Percentiles rank a stretch among this genome's conserved stretches.
Conservation (phyloP, 208 protist genomes). For the Vickermania spadyakhi region DNA sequence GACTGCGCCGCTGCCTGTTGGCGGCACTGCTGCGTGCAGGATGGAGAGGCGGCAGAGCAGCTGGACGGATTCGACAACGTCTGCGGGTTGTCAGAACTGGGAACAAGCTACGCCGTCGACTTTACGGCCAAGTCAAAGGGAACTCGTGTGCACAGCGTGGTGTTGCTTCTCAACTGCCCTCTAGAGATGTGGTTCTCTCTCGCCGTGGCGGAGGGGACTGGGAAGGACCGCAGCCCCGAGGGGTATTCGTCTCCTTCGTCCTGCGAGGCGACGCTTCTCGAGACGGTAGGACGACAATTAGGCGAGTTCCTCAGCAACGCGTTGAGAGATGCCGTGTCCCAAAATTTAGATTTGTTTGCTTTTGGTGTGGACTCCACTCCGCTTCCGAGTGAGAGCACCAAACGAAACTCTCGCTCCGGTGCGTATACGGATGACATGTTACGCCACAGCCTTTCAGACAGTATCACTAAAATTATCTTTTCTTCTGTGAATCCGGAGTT, state of each 20-base stretch:
- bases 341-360: slow-evolving; percentile 41
- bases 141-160: background rate
- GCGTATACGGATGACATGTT: slow-evolving; percentile 10
- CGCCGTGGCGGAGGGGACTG: background rate
- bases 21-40: too few species aligned
- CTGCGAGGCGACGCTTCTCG: background rate
- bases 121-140: background rate
- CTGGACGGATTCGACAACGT: slow-evolving; percentile 6
- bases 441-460: slow-evolving; percentile 51
- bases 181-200: background rate
- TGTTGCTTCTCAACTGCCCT: background rate
- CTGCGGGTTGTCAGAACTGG: slow-evolving; percentile 10
- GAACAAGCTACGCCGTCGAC: slow-evolving; percentile 18
- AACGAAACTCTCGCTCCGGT: background rate
- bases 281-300: slow-evolving; percentile 14
- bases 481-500: slow-evolving; percentile 36
- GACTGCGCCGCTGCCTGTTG: background rate
- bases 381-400: background rate
- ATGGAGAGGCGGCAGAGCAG: background rate
- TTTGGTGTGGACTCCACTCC: slow-evolving; percentile 2
- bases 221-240: background rate
- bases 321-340: slow-evolving; percentile 24
- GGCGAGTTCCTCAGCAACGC: slow-evolving; percentile 21
- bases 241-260: background rate
- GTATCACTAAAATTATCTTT: slow-evolving; percentile 37